Conservation (phyloP, 805 yeast species). For the Ogataea ramenticola region DNA sequence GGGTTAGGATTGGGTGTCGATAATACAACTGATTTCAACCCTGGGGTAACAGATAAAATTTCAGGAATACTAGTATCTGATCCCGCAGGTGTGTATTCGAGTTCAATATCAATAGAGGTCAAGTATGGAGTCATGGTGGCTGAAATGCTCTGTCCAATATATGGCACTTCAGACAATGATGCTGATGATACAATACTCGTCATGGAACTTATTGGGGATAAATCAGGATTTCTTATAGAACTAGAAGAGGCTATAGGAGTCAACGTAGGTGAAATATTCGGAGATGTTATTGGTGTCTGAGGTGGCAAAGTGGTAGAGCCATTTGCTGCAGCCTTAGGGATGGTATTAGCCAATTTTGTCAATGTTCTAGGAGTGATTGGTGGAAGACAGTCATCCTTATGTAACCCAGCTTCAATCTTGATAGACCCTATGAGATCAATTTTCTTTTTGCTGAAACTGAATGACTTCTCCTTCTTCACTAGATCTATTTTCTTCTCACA, state of each 20-base stretch:
- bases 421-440: conserved; percentile 9
- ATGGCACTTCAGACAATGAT: conserved; percentile 5
- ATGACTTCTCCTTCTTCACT: conserved; percentile 10
- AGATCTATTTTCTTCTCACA: conserved; percentile 6
- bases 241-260: conserved; percentile 3
- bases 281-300: conserved; percentile 1
- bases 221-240: not conserved
- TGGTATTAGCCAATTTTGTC: not conserved
- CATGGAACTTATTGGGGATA: conserved; percentile 1
- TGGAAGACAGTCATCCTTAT: conserved; percentile 6
- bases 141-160: conserved; percentile 4
- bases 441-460: conserved; percentile 10
- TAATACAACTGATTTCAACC: conserved; percentile 9
- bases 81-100: conserved; percentile 6
- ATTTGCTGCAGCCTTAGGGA: not conserved
- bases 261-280: conserved; percentile 2
- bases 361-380: conserved; percentile 12
- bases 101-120: conserved; percentile 9
- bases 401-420: conserved; percentile 2
- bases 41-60: conserved; percentile 8
- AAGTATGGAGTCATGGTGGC: conserved; percentile 6
- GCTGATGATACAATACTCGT: conserved; percentile 1
- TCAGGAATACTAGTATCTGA: conserved; percentile 7
- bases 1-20: conserved; percentile 14
- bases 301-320: conserved; percentile 1